Conservation (phyloP, 768 basidiomycete species). For the Macrolepiota fuliginosa region DNA sequence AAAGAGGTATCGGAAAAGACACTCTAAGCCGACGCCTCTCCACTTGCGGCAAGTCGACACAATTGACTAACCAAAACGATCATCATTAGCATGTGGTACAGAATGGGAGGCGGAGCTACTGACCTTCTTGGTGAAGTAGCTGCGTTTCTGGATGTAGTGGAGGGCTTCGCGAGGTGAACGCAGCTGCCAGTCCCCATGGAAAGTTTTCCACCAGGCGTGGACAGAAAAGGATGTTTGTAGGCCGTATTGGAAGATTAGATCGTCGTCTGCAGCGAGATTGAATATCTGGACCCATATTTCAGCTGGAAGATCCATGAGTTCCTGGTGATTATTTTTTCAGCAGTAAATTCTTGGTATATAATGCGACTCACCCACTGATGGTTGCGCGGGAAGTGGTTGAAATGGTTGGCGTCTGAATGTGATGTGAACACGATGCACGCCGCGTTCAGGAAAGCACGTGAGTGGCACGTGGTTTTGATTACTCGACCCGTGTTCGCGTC, state of each 20-base stretch:
- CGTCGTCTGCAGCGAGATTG: slow-evolving; percentile 67
- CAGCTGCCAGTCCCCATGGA: slow-evolving; percentile 51
- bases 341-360: neutral
- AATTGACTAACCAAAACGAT: slow-evolving; percentile 49
- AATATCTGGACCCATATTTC: slow-evolving; percentile 75
- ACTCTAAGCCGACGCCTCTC: slow-evolving; percentile 59
- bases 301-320: slow-evolving; percentile 46
- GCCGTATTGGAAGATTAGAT: slow-evolving; percentile 59
- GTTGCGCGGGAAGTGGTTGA: neutral
- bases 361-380: neutral
- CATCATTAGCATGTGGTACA: neutral
- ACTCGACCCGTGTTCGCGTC: neutral
- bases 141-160: slow-evolving; percentile 54
- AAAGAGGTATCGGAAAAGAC: slow-evolving; percentile 68
- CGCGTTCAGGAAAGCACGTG: neutral
- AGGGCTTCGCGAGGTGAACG: slow-evolving; percentile 59
- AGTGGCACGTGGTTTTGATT: neutral
- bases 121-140: slow-evolving; percentile 70
- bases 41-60: slow-evolving; percentile 65
- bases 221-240: slow-evolving; percentile 62
- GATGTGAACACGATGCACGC: neutral
- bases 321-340: neutral
- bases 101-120: slow-evolving; percentile 13
- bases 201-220: slow-evolving; percentile 61
- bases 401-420: neutral